phyloP scores from a whole-genome alignment of 352 stramenopile species.

The Pythium phragmitis region DNA sequence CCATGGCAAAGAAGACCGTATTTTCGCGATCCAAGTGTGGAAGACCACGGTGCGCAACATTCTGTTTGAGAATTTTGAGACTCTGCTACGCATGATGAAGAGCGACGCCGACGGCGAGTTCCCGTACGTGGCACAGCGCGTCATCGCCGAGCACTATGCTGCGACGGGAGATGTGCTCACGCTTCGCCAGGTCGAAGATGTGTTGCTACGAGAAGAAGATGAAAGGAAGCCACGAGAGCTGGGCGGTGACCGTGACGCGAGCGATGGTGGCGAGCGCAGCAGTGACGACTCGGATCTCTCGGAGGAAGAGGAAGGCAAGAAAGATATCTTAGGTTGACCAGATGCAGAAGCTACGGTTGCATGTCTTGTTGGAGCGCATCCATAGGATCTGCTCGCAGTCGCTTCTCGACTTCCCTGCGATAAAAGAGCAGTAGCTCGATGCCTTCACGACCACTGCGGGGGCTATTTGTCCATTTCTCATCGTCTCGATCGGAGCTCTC shows the following conservation, averaged over 20 bases:
- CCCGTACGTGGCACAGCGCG: constrained; percentile 39
- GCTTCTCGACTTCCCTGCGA: constrained; percentile 60
- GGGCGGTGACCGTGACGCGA: constrained; percentile 7
- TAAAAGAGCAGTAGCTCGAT: constrained; percentile 69
- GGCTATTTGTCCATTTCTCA: not conserved
- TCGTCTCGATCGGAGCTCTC: not conserved
- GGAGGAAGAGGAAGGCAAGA: constrained; percentile 27
- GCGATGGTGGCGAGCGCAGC: constrained; percentile 22
- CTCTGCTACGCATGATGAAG: constrained; percentile 41
- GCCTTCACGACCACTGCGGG: constrained; percentile 36
- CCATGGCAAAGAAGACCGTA: constrained; percentile 35
- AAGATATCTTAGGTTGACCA: constrained; percentile 32
- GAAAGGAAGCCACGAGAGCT: constrained; percentile 30
- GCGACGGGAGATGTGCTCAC: constrained; percentile 39
- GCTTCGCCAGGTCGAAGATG: constrained; percentile 42
- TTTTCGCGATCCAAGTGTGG: constrained; percentile 50
- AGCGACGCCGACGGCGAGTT: constrained; percentile 54
- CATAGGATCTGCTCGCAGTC: constrained; percentile 34
- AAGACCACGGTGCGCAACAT: constrained; percentile 48
- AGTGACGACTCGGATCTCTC: constrained; percentile 30
- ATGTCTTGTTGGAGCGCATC: constrained; percentile 24
- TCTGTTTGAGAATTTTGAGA: constrained; percentile 45
- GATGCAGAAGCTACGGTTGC: not conserved
- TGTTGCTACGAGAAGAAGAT: constrained; percentile 47
- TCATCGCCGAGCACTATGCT: constrained; percentile 47